These are phyloP conservation scores for Cenococcum geophilum DNA, from an alignment of 495 filamentous ascomycete species.

Conservation along the genomic window DNA sequence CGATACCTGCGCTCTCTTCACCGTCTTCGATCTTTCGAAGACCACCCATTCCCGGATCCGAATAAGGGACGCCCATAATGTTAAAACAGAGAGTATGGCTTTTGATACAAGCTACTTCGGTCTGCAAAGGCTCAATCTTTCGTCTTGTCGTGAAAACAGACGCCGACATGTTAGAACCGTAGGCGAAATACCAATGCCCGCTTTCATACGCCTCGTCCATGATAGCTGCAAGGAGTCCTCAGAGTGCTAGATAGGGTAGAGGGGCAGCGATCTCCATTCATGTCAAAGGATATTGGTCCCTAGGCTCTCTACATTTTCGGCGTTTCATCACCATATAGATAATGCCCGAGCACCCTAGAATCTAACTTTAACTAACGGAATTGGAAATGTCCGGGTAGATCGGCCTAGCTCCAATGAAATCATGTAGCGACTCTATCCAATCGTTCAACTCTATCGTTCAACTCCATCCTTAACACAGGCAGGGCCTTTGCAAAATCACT, in stretches of 20 bases:
- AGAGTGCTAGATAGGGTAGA: neutral
- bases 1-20: neutral
- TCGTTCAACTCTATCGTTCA: neutral
- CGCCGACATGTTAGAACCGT: constrained; percentile 15
- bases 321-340: neutral
- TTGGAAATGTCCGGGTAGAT: neutral
- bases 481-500: neutral
- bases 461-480: neutral
- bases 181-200: constrained; percentile 17
- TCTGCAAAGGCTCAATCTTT: constrained; percentile 4
- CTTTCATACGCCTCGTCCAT: constrained; percentile 4
- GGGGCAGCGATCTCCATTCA: neutral
- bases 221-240: neutral
- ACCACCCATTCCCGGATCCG: constrained; percentile 18
- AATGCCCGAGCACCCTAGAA: neutral
- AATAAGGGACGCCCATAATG: constrained; percentile 13
- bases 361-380: neutral
- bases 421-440: neutral
- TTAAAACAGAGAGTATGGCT: constrained; percentile 13
- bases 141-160: constrained; percentile 6
- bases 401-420: neutral
- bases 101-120: constrained; percentile 5
- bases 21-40: constrained; percentile 1
- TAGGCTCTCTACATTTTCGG: neutral
- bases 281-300: neutral